These are phyloP conservation scores for Gossypium aridum DNA, from an alignment of 441 rosid species.

Conservation along the genomic window DNA sequence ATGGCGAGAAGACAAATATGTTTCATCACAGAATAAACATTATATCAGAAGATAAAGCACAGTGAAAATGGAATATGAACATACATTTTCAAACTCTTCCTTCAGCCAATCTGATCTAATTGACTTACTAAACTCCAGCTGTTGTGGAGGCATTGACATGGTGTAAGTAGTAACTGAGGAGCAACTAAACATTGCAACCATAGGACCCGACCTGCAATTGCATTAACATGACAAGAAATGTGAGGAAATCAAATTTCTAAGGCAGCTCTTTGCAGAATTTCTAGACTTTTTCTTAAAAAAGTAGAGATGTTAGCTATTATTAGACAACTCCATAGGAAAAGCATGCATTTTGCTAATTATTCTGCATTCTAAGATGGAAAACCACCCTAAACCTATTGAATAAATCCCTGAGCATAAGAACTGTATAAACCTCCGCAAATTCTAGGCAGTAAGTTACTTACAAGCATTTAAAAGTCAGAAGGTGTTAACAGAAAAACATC, in stretches of 20 bases:
- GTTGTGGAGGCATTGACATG: constrained; percentile 74
- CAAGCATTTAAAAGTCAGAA: neutral
- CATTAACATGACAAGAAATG: neutral
- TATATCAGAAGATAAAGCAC: constrained; percentile 9
- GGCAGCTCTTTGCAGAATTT: neutral
- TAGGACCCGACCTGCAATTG: constrained; percentile 66
- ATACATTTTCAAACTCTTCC: constrained; percentile 56
- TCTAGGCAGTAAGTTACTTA: neutral
- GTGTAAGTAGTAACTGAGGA: constrained; percentile 64
- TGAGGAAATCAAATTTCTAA: constrained; percentile 1
- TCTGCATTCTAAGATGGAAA: neutral
- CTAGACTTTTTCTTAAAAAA: neutral
- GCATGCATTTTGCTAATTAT: neutral
- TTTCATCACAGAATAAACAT: neutral
- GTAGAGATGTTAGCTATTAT: neutral
- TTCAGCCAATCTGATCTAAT: constrained; percentile 47
- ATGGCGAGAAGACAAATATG: neutral
- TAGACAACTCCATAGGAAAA: neutral
- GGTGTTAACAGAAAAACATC: neutral
- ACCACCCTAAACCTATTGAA: neutral
- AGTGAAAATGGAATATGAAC: constrained; percentile 19
- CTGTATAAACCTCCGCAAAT: neutral
- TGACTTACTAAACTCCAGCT: constrained; percentile 52
- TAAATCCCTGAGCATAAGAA: neutral
- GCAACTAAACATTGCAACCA: constrained; percentile 88